These are phyloP conservation scores for Trametes gibbosa DNA, from an alignment of 768 basidiomycete genomes.

Conservation along the genomic window DNA sequence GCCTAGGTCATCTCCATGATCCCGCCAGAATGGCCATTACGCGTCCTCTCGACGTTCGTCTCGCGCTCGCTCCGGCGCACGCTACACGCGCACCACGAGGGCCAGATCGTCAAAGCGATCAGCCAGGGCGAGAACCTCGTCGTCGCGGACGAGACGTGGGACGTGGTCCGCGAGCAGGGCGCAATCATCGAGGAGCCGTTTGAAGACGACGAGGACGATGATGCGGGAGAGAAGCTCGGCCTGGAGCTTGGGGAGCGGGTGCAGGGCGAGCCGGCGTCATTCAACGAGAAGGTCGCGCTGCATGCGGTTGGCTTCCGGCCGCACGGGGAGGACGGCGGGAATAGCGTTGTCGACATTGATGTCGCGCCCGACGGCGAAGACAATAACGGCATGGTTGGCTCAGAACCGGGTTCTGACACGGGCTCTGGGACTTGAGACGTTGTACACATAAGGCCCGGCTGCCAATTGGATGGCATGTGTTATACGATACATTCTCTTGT, in stretches of 20 bases:
- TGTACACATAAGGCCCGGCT: neutral
- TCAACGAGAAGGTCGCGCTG: conserved; percentile 26
- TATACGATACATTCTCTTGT: conserved; percentile 13
- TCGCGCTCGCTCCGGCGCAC: conserved; percentile 74
- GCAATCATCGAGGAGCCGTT: conserved; percentile 63
- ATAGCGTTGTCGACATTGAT: conserved; percentile 11
- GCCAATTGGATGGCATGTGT: conserved; percentile 19
- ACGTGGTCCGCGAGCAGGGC: conserved; percentile 57
- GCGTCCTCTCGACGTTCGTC: conserved; percentile 71
- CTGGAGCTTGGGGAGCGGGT: conserved; percentile 19
- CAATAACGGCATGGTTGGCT: neutral
- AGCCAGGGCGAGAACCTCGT: conserved; percentile 78
- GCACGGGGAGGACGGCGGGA: neutral
- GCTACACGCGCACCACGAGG: conserved; percentile 67
- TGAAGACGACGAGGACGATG: conserved; percentile 41
- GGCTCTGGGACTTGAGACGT: conserved; percentile 7
- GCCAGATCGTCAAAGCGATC: conserved; percentile 74
- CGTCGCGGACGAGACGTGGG: conserved; percentile 58
- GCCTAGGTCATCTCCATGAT: conserved; percentile 60
- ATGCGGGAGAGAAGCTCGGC: conserved; percentile 14
- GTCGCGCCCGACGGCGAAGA: neutral
- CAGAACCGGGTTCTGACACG: conserved; percentile 1
- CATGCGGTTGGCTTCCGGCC: neutral
- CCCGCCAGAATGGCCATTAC: conserved; percentile 75
- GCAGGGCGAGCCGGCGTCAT: conserved; percentile 20